Percentiles rank a stretch among this genome's conserved stretches.
Evolutionary conservation across 2,329 filamentous ascomycete genomes (phyloP).

Genomic region (Fusarium sp.): DNA sequence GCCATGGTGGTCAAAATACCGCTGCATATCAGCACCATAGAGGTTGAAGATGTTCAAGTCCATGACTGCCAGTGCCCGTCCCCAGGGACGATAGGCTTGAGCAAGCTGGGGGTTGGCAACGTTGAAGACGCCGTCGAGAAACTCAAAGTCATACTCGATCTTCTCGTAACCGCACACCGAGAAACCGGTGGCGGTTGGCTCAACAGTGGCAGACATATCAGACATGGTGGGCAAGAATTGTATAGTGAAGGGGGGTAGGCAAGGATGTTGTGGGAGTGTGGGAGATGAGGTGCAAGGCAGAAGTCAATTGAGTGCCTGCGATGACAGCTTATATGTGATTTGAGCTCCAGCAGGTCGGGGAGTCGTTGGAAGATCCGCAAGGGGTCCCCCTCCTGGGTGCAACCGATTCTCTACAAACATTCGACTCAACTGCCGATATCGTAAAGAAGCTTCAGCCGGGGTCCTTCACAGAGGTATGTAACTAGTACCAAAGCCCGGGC

Average conservation of each 20-base stretch:
- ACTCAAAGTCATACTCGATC: slow-evolving; percentile 83
- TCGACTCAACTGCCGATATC: slow-evolving; percentile 21
- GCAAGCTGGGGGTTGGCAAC: slow-evolving; percentile 73
- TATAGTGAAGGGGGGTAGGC: slow-evolving; percentile 7
- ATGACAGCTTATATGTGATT: slow-evolving; percentile 33
- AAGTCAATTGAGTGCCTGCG: slow-evolving; percentile 13
- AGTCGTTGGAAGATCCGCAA: neutral
- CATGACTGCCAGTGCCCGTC: slow-evolving; percentile 77
- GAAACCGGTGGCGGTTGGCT: slow-evolving; percentile 76
- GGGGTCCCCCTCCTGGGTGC: neutral
- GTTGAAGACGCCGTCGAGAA: slow-evolving; percentile 79
- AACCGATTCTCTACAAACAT: slow-evolving; percentile 8
- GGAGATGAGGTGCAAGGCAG: slow-evolving; percentile 9
- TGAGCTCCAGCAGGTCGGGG: neutral
- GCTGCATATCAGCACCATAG: slow-evolving; percentile 76
- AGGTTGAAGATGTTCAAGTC: slow-evolving; percentile 80
- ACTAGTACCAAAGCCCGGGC: neutral
- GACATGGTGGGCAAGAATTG: slow-evolving; percentile 68
- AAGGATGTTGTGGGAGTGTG: slow-evolving; percentile 22
- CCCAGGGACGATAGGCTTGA: slow-evolving; percentile 76
- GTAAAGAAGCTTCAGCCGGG: slow-evolving; percentile 13
- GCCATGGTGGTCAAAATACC: slow-evolving; percentile 77
- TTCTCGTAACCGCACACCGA: slow-evolving; percentile 82
- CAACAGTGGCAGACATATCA: slow-evolving; percentile 77
- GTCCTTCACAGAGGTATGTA: slow-evolving; percentile 21